phyloP scores from a whole-genome alignment of 768 basidiomycete genomes.

The Naematelia aurantialba region DNA sequence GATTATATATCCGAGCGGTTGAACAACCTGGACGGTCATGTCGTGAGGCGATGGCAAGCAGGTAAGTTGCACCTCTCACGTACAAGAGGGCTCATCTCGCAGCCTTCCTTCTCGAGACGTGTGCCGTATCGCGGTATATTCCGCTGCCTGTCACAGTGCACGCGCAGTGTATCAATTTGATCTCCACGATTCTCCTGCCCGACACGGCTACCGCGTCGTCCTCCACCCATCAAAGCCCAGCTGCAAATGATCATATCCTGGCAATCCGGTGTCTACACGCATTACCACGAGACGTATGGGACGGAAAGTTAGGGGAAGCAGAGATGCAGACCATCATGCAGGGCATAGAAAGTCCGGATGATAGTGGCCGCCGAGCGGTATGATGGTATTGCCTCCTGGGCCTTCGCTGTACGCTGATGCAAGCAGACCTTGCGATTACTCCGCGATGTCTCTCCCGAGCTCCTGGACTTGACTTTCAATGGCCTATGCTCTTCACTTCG shows the following conservation, averaged over 20 bases:
- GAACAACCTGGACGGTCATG: not conserved
- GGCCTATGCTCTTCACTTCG: not conserved
- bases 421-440: slow-evolving; percentile 10
- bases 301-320: slow-evolving; percentile 21
- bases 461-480: slow-evolving; percentile 3
- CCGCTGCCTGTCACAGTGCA: not conserved
- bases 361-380: slow-evolving; percentile 28
- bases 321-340: slow-evolving; percentile 40
- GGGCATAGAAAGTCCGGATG: slow-evolving; percentile 33
- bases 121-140: not conserved
- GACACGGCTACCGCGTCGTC: not conserved
- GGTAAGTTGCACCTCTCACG: not conserved
- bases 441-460: not conserved
- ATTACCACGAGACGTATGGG: slow-evolving; percentile 23
- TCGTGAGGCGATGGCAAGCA: not conserved
- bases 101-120: slow-evolving; percentile 28
- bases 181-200: slow-evolving; percentile 2
- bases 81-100: not conserved
- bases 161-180: not conserved
- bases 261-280: slow-evolving; percentile 27
- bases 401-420: not conserved
- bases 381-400: slow-evolving; percentile 10
- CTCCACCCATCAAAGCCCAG: not conserved
- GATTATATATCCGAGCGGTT: not conserved
- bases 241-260: slow-evolving; percentile 18